Evolutionary conservation across 2,329 filamentous ascomycete species (phyloP), one percentile per base, ranked within the genome.

Genomic region (Penicillium janthinellum): DNA sequence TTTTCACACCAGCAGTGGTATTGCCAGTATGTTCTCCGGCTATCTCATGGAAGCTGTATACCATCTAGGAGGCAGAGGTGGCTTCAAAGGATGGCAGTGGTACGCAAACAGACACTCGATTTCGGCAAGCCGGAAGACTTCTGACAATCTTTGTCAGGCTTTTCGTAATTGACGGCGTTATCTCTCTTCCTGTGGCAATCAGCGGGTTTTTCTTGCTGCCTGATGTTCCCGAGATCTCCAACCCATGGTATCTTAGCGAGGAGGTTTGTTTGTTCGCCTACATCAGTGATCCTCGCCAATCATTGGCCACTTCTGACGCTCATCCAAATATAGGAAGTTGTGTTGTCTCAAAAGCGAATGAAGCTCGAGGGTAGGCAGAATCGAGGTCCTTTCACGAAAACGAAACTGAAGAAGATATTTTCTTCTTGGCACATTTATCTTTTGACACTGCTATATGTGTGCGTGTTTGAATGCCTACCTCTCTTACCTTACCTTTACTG

Each of bases 361-460:
- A 63, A 79, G 61, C 66, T 80, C 4, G 81, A 83, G 70, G 80
- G 82, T 17, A 72, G 83, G 11, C 71, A 78, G 60, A 70, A 76
- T 22, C 70, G 80, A 54, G 70, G 74, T 47, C 79, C 80, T 0
- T 83, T 81, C 63, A 83, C 80, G 0, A 76, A 73, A 54, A 69
- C 73, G 2, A 88, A 87, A 72, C 67, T 89, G 41, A 81, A 79
- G 71, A 84, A 82, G 65, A 88, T 89, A 17, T 83, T 89, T 58
- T 78, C 79, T 0, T 84, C 83, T 5, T 90, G 88, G 87, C 87
- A 87, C 62, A 84, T 90, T 1, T 90, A 87, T 57, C 64, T 82
- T 0, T 75, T 90, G 3, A 81, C 81, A 0, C 56, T 84, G 0
- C 72, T 88, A 1, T 90, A 89, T 69, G 79, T 89, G 68, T 81